Evolutionary conservation across 257 asterid genomes (phyloP).

Genomic region (Coffea eugenioides): DNA sequence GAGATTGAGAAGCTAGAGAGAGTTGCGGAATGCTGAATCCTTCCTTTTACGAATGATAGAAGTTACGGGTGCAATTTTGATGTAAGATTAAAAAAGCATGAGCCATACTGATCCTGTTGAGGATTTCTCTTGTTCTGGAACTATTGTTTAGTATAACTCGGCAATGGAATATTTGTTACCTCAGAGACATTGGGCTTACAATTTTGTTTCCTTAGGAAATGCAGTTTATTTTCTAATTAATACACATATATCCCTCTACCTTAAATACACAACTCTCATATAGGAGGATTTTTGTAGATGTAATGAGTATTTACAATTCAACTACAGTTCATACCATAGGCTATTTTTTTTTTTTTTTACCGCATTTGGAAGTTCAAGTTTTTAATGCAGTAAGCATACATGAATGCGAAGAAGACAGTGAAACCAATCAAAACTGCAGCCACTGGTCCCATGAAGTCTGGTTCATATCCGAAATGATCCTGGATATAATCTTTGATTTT

Average conservation of each 20-base stretch:
- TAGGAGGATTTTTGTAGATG: not conserved
- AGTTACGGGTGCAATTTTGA: no score
- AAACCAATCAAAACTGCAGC: constrained; percentile 49
- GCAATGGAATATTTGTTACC: no score
- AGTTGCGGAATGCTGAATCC: no score
- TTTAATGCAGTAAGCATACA: constrained; percentile 56
- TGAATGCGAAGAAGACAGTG: constrained; percentile 50
- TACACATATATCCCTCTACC: not conserved
- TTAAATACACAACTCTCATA: not conserved
- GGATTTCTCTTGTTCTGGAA: no score
- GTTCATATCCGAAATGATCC: constrained; percentile 57
- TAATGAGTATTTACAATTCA: constrained; percentile 12
- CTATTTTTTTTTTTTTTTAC: constrained; percentile 14
- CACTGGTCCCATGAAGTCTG: constrained; percentile 52
- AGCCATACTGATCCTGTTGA: no score
- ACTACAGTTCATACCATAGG: not conserved
- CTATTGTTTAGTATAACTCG: no score
- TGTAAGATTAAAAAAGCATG: no score
- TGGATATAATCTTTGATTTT: constrained; percentile 50
- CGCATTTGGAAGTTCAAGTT: constrained; percentile 54
- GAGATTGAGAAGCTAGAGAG: no score
- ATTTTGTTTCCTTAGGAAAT: not conserved
- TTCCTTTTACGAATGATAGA: no score
- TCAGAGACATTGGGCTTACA: not conserved
- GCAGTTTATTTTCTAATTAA: no score